Percentiles rank a stretch among this genome's conserved stretches.
Evolutionary conservation across 352 stramenopile species (phyloP).

Genomic region (Phytophthora rubi): DNA sequence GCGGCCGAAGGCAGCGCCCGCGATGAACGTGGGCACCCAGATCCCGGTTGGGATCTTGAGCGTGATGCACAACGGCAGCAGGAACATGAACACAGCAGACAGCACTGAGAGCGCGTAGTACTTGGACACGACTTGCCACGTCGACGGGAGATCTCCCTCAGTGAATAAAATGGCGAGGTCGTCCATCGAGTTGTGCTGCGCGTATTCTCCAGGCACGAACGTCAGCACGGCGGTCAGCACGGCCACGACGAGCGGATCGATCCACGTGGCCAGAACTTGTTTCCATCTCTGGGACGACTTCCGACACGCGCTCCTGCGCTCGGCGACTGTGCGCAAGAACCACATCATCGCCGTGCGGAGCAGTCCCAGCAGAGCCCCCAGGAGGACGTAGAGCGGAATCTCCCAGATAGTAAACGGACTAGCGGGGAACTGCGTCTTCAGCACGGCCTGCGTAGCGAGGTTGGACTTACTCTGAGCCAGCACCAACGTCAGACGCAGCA

Average conservation of each 20-base stretch:
- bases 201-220: constrained; percentile 77
- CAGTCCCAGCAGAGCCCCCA: constrained; percentile 67
- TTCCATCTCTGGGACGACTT: constrained; percentile 60
- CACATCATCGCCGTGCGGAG: constrained; percentile 64
- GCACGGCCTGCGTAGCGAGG: constrained; percentile 52
- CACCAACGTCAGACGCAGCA: constrained; percentile 76
- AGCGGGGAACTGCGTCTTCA: constrained; percentile 58
- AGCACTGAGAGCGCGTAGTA: constrained; percentile 68
- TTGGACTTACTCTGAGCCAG: constrained; percentile 62
- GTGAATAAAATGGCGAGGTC: constrained; percentile 76
- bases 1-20: constrained; percentile 78
- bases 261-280: constrained; percentile 60
- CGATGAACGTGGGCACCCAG: constrained; percentile 88
- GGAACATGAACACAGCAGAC: constrained; percentile 55
- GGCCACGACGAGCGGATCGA: constrained; percentile 70
- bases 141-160: constrained; percentile 42
- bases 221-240: constrained; percentile 70
- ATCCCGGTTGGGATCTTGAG: constrained; percentile 83
- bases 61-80: constrained; percentile 85
- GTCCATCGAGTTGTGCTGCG: constrained; percentile 55
- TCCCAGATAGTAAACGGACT: constrained; percentile 73
- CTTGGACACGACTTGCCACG: constrained; percentile 67
- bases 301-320: constrained; percentile 40
- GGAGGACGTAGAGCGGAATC: constrained; percentile 69
- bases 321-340: constrained; percentile 63